Percentiles rank a stretch among this genome's conserved stretches.
phyloP scores from a whole-genome alignment of 1,139 yeast genomes.

The Hemisphaericaspora xylanilytica region DNA sequence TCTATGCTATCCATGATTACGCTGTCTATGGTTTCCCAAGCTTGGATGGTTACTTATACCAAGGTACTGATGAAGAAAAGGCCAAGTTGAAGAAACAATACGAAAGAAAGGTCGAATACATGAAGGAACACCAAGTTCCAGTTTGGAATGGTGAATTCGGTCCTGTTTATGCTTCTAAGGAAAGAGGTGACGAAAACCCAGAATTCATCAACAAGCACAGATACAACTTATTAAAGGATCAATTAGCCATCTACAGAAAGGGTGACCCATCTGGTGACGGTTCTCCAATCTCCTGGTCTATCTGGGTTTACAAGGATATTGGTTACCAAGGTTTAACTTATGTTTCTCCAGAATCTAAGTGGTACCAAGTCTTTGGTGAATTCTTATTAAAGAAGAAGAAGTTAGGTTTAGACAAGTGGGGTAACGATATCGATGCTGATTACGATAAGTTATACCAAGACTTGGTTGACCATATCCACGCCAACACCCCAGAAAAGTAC shows the following conservation, averaged over 20 bases:
- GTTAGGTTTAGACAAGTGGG: slow-evolving; percentile 49
- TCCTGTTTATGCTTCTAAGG: slow-evolving; percentile 43
- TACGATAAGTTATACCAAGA: slow-evolving; percentile 30
- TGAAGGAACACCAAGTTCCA: slow-evolving; percentile 36
- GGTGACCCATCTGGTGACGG: slow-evolving; percentile 49
- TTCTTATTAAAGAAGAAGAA: slow-evolving; percentile 40
- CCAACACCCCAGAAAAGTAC: slow-evolving; percentile 32
- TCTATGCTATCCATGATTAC: slow-evolving; percentile 49
- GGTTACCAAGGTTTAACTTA: slow-evolving; percentile 48
- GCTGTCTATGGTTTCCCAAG: slow-evolving; percentile 41
- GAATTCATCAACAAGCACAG: slow-evolving; percentile 36
- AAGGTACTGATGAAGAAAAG: slow-evolving; percentile 30
- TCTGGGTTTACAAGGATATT: slow-evolving; percentile 52
- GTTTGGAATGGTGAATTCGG: slow-evolving; percentile 56
- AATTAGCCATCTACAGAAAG: slow-evolving; percentile 35
- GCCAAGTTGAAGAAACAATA: slow-evolving; percentile 32
- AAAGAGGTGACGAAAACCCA: slow-evolving; percentile 37
- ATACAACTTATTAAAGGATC: slow-evolving; percentile 40
- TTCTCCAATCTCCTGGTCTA: slow-evolving; percentile 44
- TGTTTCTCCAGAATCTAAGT: slow-evolving; percentile 40
- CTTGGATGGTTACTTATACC: slow-evolving; percentile 26
- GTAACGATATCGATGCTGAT: slow-evolving; percentile 40
- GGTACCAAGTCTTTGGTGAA: slow-evolving; percentile 37
- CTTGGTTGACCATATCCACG: slow-evolving; percentile 32
- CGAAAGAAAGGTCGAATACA: slow-evolving; percentile 40